These are phyloP conservation scores for Cladobotryum protrusum DNA, from an alignment of 2,329 filamentous ascomycete genomes.

Conservation along the genomic window DNA sequence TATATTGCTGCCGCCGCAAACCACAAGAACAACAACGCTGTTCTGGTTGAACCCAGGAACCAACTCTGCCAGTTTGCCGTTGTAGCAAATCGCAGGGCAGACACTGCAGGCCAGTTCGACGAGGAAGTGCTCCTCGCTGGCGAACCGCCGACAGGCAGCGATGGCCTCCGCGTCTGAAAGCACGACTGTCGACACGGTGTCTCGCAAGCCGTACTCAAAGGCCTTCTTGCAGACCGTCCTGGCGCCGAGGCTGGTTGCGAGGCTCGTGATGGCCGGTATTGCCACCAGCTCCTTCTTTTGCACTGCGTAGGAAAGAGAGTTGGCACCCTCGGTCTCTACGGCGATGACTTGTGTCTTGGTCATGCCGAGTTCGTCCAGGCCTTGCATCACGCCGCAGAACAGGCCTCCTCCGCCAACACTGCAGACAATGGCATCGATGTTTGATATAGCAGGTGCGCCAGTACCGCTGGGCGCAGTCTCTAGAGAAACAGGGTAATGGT, in stretches of 20 bases:
- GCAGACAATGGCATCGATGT: constrained; percentile 63
- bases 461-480: constrained; percentile 61
- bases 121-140: constrained; percentile 24
- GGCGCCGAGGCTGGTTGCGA: constrained; percentile 65
- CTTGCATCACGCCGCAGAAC: constrained; percentile 66
- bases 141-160: constrained; percentile 21
- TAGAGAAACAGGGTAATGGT: constrained; percentile 27
- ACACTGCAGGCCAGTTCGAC: constrained; percentile 26
- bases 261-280: constrained; percentile 61
- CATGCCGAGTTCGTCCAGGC: constrained; percentile 36
- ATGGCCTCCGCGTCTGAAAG: constrained; percentile 23
- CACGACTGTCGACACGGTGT: constrained; percentile 21
- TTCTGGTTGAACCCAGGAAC: constrained; percentile 18
- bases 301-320: constrained; percentile 56
- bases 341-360: constrained; percentile 50
- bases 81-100: constrained; percentile 24
- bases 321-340: constrained; percentile 66
- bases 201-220: constrained; percentile 24
- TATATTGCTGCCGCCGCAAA: constrained; percentile 28
- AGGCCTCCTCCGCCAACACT: constrained; percentile 75
- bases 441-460: constrained; percentile 40
- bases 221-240: constrained; percentile 53
- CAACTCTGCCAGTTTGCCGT: constrained; percentile 17
- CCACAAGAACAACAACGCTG: constrained; percentile 23
- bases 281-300: constrained; percentile 49